These are phyloP conservation scores for Diplosphaera chodatii DNA, from an alignment of 139 green algal genomes.

Conservation along the genomic window DNA sequence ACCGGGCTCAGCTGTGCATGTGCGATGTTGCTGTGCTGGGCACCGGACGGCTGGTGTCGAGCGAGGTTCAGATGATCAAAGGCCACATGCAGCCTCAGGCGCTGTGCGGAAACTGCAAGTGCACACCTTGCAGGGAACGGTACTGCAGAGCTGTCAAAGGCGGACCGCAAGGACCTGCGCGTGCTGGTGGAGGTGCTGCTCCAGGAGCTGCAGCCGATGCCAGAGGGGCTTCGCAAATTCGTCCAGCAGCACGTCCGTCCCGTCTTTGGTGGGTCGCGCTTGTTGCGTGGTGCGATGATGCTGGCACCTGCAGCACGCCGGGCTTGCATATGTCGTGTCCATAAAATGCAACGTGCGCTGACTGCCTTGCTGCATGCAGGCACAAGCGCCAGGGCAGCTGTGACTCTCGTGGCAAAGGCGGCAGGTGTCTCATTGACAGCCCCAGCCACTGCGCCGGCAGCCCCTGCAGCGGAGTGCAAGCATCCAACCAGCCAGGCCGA, in stretches of 20 bases:
- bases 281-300: too few species aligned
- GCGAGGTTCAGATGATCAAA: too few species aligned
- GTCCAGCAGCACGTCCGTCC: not conserved
- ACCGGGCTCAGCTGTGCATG: too few species aligned
- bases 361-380: too few species aligned
- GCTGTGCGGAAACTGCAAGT: too few species aligned
- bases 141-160: not conserved
- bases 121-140: not conserved
- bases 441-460: too few species aligned
- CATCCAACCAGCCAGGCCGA: not conserved
- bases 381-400: too few species aligned
- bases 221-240: not conserved
- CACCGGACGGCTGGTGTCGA: too few species aligned
- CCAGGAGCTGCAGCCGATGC: not conserved
- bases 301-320: too few species aligned
- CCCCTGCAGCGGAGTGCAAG: not conserved
- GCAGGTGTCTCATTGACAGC: not conserved
- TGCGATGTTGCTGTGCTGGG: too few species aligned
- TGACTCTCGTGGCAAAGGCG: not conserved
- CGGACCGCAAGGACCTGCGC: not conserved
- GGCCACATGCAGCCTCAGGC: too few species aligned
- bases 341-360: not conserved
- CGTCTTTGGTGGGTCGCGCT: not conserved
- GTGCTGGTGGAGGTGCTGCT: not conserved
- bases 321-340: too few species aligned